Evolutionary conservation across 306 rosid genomes (phyloP), one percentile per base, ranked within the genome.

Genomic region (Dryas drummondii): DNA sequence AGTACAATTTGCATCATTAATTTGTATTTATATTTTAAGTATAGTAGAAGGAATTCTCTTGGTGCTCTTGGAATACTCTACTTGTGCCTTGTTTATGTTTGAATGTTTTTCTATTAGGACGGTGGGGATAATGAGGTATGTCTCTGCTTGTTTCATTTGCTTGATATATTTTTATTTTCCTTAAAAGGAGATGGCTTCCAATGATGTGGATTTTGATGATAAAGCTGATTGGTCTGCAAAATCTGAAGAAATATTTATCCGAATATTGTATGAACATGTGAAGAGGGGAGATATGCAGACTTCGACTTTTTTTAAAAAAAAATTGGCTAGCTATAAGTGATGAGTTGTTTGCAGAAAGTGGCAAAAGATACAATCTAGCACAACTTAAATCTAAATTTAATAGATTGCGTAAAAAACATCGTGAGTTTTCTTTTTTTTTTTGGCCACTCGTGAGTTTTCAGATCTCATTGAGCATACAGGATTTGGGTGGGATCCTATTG

Each of bases 401-500:
- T 59, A 59, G 65, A 27, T 5, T 59, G 44, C 42, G 45, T 4
- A 5, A 4, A 27, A 22, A 10, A 2, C 65, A 63, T n/a, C 14
- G 13, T 15, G 68, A 63, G 5, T 63, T 63, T 9, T 63, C 14
- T n/a, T n/a, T n/a, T n/a, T n/a, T n/a, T n/a, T n/a, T n/a, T n/a
- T n/a, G n/a, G n/a, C n/a, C n/a, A n/a, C n/a, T n/a, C 14, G 13
- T 15, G 68, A 63, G 5, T 63, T 63, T 9, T 63, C 14, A 0
- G 27, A 41, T 3, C 7, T 63, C 5, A 63, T 63, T 41, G 27
- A 15, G 11, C 27, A 63, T 63, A 41, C 7, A 0, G 1, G 27
- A 42, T 63, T 42, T 63, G 68, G 68, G 6, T 63, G 68, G 68
- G 50, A 63, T 7, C 50, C 68, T 42, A 41, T 14, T 63, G 14